Evolutionary conservation across 2,329 filamentous ascomycete species (phyloP), one percentile per base, ranked within the genome.

Genomic region (Xylaria sp.): DNA sequence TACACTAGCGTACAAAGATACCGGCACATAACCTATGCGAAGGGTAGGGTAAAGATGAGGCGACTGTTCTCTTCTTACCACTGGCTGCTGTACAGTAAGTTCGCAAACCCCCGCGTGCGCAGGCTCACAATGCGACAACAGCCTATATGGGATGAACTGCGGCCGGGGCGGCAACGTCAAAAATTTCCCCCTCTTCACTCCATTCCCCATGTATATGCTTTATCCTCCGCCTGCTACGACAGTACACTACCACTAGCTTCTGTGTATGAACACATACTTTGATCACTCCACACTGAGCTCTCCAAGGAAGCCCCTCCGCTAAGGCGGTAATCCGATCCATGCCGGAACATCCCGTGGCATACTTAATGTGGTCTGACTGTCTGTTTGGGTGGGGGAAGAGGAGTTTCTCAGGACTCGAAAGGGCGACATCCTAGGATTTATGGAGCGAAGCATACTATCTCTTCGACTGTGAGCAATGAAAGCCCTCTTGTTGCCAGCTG

Each of bases 121-220:
- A 25, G 14, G 15, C 33, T 49, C 31, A 52, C 45, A 57, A n/a
- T 61, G 46, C 59, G 57, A 52, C 28, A 61, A 52, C 28, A 37
- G 19, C 11, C n/a, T 52, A 42, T 35, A 56, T 33, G 38, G 51
- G 45, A 60, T 56, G 51, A 63, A 56, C 56, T 31, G 55, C 49
- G 51, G 45, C 56, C 50, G n/a, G 37, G 50, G 50, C 37, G 37
- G 50, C 50, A 53, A 40, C 35, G 8, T 37, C 21, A 38, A 52
- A 37, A n/a, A n/a, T n/a, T 52, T 40, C 14, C 40, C 23, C 49
- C 40, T 19, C 31, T 17, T 40, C 38, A 59, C 47, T 23, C n/a
- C 49, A 56, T 59, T 50, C 38, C 55, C 12, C 23, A 45, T 25
- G 31, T 63, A 49, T 31, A 42, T 52, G 45, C 25, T 21, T 45